These are phyloP conservation scores for Aegilops tauschii DNA, from an alignment of 176 grass and related monocot species.

Conservation along the genomic window DNA sequence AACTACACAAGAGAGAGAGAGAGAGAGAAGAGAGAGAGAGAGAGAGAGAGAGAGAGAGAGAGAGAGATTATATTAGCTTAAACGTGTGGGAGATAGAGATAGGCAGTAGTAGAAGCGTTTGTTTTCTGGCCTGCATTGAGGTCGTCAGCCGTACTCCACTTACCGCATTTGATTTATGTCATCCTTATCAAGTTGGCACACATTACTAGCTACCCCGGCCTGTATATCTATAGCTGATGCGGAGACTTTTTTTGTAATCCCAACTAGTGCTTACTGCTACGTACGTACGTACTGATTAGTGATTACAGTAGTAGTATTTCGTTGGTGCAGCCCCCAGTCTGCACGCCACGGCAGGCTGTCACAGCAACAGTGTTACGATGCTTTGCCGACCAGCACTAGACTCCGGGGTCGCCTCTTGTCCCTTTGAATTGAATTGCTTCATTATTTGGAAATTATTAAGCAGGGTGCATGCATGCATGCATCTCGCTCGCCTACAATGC, in stretches of 20 bases:
- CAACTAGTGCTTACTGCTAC: background rate
- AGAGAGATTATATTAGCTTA: background rate
- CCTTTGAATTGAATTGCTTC: background rate
- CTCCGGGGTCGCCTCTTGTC: background rate
- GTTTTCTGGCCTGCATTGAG: background rate
- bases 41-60: background rate
- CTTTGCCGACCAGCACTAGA: background rate
- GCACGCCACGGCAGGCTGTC: background rate
- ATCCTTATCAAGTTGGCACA: slow-evolving; percentile 29
- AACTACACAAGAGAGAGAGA: background rate
- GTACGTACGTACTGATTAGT: background rate
- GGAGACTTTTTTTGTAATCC: background rate
- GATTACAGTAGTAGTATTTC: background rate
- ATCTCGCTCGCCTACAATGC: background rate
- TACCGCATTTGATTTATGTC: slow-evolving; percentile 8
- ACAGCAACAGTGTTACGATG: background rate
- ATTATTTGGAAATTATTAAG: background rate
- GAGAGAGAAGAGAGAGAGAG: background rate
- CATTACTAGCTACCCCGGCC: background rate
- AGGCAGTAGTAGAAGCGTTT: background rate
- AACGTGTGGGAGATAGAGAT: background rate
- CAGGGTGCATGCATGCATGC: background rate
- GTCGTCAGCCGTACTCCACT: background rate
- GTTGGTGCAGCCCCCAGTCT: background rate
- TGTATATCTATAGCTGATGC: background rate